phyloP scores from a whole-genome alignment of 2,329 filamentous ascomycete species.

The Fusarium sp. region DNA sequence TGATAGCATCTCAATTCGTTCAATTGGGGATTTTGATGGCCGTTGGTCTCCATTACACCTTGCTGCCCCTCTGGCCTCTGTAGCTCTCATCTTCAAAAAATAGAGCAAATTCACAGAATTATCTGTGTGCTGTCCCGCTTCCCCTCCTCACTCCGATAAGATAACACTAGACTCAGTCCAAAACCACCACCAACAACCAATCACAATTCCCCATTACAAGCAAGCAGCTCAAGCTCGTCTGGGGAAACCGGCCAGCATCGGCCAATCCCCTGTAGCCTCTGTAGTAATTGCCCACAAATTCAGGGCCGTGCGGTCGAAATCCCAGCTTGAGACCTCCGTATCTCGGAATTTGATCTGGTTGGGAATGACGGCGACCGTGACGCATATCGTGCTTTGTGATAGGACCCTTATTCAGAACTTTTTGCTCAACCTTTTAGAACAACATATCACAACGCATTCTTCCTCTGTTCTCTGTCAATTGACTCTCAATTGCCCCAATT shows the following conservation, averaged over 20 bases:
- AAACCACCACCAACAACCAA: conserved; percentile 3
- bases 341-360: not conserved
- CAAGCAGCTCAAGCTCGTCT: conserved; percentile 2
- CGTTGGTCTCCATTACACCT: not conserved
- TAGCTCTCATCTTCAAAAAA: not conserved
- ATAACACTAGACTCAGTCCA: not conserved
- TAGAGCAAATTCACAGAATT: conserved; percentile 26
- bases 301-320: not conserved
- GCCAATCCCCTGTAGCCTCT: not conserved
- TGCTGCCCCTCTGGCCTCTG: not conserved
- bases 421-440: conserved; percentile 17
- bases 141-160: conserved; percentile 28
- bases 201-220: conserved; percentile 5
- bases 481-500: not conserved
- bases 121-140: conserved; percentile 16
- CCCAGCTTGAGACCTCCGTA: conserved; percentile 1
- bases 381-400: conserved; percentile 19
- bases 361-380: not conserved
- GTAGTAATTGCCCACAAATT: conserved; percentile 1
- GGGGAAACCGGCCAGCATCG: conserved; percentile 14
- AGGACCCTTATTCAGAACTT: conserved; percentile 15
- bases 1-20: no score
- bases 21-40: not conserved
- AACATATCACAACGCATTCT: conserved; percentile 13
- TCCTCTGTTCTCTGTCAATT: conserved; percentile 6